Evolutionary conservation across 2,329 filamentous ascomycete species (phyloP), one percentile per base, ranked within the genome.

Genomic region (Botrytis elliptica): DNA sequence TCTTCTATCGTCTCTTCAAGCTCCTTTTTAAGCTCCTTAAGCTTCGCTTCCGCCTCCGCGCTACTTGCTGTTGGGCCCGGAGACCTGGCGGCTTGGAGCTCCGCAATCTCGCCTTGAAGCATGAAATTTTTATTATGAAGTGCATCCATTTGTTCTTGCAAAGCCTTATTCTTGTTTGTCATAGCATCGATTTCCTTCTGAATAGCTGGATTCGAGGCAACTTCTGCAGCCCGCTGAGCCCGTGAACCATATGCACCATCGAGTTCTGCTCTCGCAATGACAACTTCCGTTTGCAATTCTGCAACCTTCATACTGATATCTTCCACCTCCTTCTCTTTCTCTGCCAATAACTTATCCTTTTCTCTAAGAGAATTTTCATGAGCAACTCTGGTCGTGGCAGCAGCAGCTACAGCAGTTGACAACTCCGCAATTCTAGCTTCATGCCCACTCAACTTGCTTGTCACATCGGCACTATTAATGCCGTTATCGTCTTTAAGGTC

Each of bases 221-320:
- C 87, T 80, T 91, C 89, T n/a, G 89, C 90, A 20, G 90, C 90
- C 46, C 91, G 88, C 80, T 93, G 86, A 16, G 89, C 88, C 70
- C 91, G 86, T n/a, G 87, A 88, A 59, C 96, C 96, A 81, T 98
- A 98, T 80, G 97, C 97, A 75, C 94, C 94, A 79, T 97, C 96
- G 40, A 98, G 92, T 82, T 98, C 95, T 71, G 95, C 93, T 80
- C 90, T 89, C 40, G 93, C 94, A 77, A 98, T 91, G n/a, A 95
- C 97, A 60, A 98, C 88, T 84, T 98, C 91, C 3, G 91, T 93
- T 52, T 90, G 90, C 9, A 91, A 84, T 70, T 88, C 86, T 5
- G 91, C 89, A 69, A 92, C 85, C 78, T 92, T 88, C 72, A 87
- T 85, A 79, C 92, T 90, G 55, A 92, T 83, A 10, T 83, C 82